Conservation (phyloP, 2,329 filamentous ascomycete genomes). For the Calonectria crousiana region DNA sequence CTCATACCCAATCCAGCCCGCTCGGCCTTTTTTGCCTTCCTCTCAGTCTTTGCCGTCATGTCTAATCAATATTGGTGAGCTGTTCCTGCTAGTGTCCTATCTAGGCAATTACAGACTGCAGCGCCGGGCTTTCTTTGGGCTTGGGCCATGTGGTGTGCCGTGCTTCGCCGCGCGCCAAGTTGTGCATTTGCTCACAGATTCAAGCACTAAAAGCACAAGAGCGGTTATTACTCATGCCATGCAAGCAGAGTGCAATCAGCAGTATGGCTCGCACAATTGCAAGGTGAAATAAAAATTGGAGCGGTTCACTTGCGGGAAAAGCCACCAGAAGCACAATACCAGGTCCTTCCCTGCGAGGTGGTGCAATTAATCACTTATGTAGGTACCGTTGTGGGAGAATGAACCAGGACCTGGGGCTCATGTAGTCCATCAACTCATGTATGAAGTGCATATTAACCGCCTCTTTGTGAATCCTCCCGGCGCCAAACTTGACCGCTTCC, state of each 20-base stretch:
- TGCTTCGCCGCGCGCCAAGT: slow-evolving; percentile 9
- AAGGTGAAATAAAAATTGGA: background rate
- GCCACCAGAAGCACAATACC: slow-evolving; percentile 3
- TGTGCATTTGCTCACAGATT: slow-evolving; percentile 1
- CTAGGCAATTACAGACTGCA: slow-evolving; percentile 9
- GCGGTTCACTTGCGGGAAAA: slow-evolving; percentile 8
- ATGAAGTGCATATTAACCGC: slow-evolving; percentile 16
- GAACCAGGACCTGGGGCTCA: slow-evolving; percentile 26
- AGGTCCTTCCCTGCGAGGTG: slow-evolving; percentile 13
- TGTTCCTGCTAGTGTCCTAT: slow-evolving; percentile 16
- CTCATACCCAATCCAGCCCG: slow-evolving; percentile 7
- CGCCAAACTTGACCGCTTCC: slow-evolving; percentile 14
- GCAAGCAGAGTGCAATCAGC: background rate
- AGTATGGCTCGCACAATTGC: background rate
- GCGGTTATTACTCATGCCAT: slow-evolving; percentile 4
- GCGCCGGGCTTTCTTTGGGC: background rate
- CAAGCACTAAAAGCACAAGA: slow-evolving; percentile 5
- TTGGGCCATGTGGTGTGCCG: slow-evolving; percentile 25
- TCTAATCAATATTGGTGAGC: slow-evolving; percentile 19
- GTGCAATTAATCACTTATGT: slow-evolving; percentile 21
- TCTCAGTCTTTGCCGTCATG: background rate
- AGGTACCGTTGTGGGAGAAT: slow-evolving; percentile 16
- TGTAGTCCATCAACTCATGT: slow-evolving; percentile 3
- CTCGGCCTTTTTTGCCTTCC: slow-evolving; percentile 3
- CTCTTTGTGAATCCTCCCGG: background rate